A percentile compares a stretch with the other conserved stretches of the same genome.
These are phyloP conservation scores for Solanum hybrid DNA, from an alignment of 305 asterid genomes.

Conservation along the genomic window DNA sequence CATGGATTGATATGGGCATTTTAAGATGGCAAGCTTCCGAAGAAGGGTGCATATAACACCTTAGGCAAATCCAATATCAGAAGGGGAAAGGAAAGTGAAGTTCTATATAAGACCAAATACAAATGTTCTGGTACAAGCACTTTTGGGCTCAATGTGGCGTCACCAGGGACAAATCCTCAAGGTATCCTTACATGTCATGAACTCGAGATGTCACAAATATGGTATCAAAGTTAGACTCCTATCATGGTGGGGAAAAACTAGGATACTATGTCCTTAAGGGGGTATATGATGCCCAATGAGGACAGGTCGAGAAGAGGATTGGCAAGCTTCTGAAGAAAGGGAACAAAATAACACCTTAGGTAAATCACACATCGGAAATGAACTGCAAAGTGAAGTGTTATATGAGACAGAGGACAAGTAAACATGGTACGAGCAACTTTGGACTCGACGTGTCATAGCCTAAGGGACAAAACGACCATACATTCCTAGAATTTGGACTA, in stretches of 20 bases:
- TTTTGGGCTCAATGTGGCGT: not conserved
- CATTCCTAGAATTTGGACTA: not conserved
- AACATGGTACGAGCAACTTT: not conserved
- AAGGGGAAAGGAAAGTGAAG: not conserved
- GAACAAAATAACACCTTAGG: not conserved
- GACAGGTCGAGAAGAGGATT: not conserved
- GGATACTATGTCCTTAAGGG: not conserved
- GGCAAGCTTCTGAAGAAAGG: not conserved
- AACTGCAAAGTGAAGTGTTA: not conserved
- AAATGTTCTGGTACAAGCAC: not conserved
- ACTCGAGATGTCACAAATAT: not conserved
- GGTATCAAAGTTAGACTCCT: not conserved
- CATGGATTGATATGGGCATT: not conserved
- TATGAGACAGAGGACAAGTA: not conserved
- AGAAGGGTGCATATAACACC: not conserved
- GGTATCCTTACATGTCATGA: not conserved
- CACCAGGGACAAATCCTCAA: not conserved
- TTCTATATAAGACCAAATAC: not conserved
- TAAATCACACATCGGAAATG: not conserved
- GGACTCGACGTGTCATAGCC: not conserved
- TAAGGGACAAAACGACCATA: not conserved
- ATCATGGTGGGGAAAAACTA: not conserved
- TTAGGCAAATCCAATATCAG: not conserved
- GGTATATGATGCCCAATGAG: not conserved
- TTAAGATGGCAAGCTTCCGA: not conserved